Base-by-base conservation (phyloP, 2,329 filamentous ascomycete species). In the Venturia effusa region DNA sequence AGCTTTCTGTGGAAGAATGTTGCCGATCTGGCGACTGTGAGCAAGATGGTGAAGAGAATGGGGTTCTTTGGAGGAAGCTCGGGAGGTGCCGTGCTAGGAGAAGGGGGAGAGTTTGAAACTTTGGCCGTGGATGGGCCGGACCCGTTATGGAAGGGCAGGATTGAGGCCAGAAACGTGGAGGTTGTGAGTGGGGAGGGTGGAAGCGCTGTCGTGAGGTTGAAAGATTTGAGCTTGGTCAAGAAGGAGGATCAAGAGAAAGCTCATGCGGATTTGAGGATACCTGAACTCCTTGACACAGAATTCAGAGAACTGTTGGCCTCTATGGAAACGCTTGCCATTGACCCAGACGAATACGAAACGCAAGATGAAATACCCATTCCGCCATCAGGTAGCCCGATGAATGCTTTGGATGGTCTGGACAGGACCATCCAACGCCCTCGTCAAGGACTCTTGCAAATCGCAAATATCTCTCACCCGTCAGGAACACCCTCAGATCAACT, bases 81-180 rank as follows among this genome's bases (percentile, higher is more conserved):
- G 13, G 64, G 61, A 39, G 91, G 89, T 0, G 88, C 89, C 10
- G 84, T 92, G 11, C 77, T 97, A 22, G 94, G 94, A 0, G 94
- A 97, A 74, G 94, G 94, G 6, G 94, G 94, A 3, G 94, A 97
- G 78, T 97, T 95, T 74, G 94, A 97, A 81, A 97, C 92, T 37
- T 78, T 97, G 62, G 91, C 94, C 55, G 71, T 97, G 41, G 85
- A 92, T 74, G 94, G 93, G 13, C 93, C 93, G 10, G 70, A 71
- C 0, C 77, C 78, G 61, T 73, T 97, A 66, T 97, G 94, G 81
- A 88, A 83, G 75, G 83, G 81, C 67, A 83, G 80, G 61, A 88
- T 97, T 66, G 77, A 80, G 51, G 78, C 97, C 39, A 77, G 76
- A 0, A 81, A 84, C 1, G 73, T 74, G 4, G 80, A 76, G 61